Conservation (phyloP, 2,329 filamentous ascomycete species). For the Paecilomyces niveus region DNA sequence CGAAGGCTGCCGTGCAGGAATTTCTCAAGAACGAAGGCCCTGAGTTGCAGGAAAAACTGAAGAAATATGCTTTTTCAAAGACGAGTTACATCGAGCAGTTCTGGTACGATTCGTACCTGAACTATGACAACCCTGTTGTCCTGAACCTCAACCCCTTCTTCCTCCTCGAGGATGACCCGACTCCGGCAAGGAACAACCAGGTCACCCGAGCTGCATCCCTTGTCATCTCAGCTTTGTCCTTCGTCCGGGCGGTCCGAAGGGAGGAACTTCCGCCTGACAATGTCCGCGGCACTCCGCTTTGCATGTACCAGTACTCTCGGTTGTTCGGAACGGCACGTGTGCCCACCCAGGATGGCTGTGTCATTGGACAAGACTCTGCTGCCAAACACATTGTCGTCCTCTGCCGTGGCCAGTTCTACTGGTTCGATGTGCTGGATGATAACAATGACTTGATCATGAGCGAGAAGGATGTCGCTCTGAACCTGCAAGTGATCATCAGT, state of each 20-base stretch:
- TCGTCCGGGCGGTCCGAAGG: slow-evolving; percentile 84
- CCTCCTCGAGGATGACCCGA: slow-evolving; percentile 92
- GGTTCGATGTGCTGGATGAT: slow-evolving; percentile 95
- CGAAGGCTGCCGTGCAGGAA: slow-evolving; percentile 69
- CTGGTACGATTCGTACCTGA: slow-evolving; percentile 98
- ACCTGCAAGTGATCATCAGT: slow-evolving; percentile 84
- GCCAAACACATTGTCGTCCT: slow-evolving; percentile 90
- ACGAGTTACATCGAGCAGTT: slow-evolving; percentile 99
- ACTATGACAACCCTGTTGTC: slow-evolving; percentile 95
- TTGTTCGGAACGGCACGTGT: slow-evolving; percentile 92
- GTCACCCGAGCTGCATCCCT: slow-evolving; percentile 90
- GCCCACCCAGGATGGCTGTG: slow-evolving; percentile 87
- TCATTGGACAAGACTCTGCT: slow-evolving; percentile 90
- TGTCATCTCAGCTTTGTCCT: slow-evolving; percentile 81
- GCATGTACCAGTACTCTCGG: slow-evolving; percentile 97
- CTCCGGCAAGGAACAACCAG: slow-evolving; percentile 91
- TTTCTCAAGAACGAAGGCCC: slow-evolving; percentile 78
- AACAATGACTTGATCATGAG: slow-evolving; percentile 96
- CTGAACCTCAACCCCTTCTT: slow-evolving; percentile 98
- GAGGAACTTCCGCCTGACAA: slow-evolving; percentile 90
- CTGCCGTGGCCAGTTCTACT: slow-evolving; percentile 94
- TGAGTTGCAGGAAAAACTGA: slow-evolving; percentile 78
- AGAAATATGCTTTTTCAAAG: slow-evolving; percentile 81
- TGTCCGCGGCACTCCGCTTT: slow-evolving; percentile 73
- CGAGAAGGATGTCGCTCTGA: slow-evolving; percentile 85